Evolutionary conservation across 208 protist species (phyloP).

Genomic region (Novymonas esmeraldas): DNA sequence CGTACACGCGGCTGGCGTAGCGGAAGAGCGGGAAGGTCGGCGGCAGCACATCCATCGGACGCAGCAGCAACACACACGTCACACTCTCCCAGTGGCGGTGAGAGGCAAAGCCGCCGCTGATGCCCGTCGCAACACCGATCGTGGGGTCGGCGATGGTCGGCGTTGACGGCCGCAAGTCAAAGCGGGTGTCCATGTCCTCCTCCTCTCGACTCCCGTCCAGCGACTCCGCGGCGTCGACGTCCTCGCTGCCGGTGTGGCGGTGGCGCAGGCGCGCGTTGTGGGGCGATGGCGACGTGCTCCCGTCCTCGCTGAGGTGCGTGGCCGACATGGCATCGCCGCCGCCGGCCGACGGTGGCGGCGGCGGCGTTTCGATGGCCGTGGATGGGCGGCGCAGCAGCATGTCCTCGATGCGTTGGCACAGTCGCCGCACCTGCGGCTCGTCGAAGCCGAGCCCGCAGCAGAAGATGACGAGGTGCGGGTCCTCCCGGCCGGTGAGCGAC

Average conservation of each 20-base stretch:
- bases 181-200: conserved; percentile 17
- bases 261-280: neutral
- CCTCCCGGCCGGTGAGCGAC: conserved; percentile 39
- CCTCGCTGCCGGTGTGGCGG: neutral
- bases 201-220: conserved; percentile 4
- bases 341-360: conserved; percentile 7
- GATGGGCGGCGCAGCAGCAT: conserved; percentile 34
- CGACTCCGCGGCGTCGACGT: conserved; percentile 1
- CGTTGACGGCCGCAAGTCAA: conserved; percentile 6
- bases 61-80: conserved; percentile 61
- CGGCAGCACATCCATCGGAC: conserved; percentile 25
- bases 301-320: neutral
- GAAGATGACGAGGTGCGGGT: conserved; percentile 52
- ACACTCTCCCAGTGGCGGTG: conserved; percentile 51
- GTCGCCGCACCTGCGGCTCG: conserved; percentile 39
- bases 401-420: conserved; percentile 54
- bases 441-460: conserved; percentile 66
- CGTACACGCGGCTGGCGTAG: conserved; percentile 38
- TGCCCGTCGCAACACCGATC: neutral
- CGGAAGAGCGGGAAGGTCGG: conserved; percentile 62
- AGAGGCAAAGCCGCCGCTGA: neutral
- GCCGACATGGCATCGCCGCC: neutral
- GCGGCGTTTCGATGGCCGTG: conserved; percentile 3
- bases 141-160: neutral
- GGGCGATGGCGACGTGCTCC: neutral